phyloP scores from a whole-genome alignment of 1,284 basidiomycete genomes.

The Ceratobasidium sp. region DNA sequence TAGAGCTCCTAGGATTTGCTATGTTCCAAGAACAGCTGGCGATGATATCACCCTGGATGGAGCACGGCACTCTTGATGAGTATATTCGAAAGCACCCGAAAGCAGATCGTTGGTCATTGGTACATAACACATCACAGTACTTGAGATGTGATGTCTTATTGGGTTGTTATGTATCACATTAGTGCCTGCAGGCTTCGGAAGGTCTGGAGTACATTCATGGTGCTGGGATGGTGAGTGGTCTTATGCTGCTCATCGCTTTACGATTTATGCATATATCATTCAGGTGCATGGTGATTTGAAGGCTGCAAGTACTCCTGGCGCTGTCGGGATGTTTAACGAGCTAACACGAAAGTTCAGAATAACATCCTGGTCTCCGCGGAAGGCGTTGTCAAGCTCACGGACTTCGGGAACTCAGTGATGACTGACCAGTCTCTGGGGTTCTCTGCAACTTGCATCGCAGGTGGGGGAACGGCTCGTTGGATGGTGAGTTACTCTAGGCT shows the following conservation, averaged over 20 bases:
- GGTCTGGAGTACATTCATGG: slow-evolving; percentile 19
- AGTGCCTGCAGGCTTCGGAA: background rate
- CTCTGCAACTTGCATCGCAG: background rate
- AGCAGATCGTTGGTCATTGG: slow-evolving; percentile 1
- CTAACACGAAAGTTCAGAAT: background rate
- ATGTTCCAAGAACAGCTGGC: slow-evolving; percentile 23
- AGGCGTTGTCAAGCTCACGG: background rate
- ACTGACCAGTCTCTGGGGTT: background rate
- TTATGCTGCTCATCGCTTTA: background rate
- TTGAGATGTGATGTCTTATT: background rate
- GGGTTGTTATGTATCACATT: background rate
- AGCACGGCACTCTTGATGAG: background rate
- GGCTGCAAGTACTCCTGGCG: background rate
- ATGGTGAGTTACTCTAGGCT: background rate
- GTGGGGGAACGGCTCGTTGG: background rate
- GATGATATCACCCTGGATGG: slow-evolving; percentile 36
- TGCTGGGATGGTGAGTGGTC: background rate
- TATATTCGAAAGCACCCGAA: slow-evolving; percentile 1
- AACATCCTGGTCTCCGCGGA: background rate
- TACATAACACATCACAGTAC: background rate
- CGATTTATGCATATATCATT: background rate
- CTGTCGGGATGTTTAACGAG: background rate
- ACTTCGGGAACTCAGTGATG: background rate
- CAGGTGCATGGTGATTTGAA: slow-evolving; percentile 5
- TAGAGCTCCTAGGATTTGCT: slow-evolving; percentile 7